Evolutionary conservation across 2,329 filamentous ascomycete species (phyloP), one percentile per base, ranked within the genome.

Genomic region (Trichoderma sp.): DNA sequence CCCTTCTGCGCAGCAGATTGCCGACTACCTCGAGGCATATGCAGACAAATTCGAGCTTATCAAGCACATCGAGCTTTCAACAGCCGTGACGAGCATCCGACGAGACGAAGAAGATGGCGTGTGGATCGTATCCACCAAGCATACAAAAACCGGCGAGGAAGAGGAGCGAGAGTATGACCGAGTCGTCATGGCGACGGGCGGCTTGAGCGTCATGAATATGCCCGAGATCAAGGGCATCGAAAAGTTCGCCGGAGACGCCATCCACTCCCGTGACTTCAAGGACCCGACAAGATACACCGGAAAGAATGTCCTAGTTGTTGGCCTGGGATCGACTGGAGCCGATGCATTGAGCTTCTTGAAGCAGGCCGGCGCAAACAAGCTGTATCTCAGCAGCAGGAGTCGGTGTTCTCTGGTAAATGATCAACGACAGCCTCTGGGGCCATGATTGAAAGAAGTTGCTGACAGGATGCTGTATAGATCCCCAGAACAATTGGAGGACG

Each of bases 261-360:
- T 85, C 2, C 85, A 87, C 73, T 80, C 81, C 0, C 78, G 81
- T 23, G 74, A 78, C 20, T 83, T 81, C 68, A 80, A 81, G 20
- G 76, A 76, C 74, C 72, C 75, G 1, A 70, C 73, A 7, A 74
- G 74, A 32, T 85, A 84, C 73, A 76, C 78, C 15, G 81, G 78
- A 11, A 83, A 85, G 75, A 84, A 78, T n/a, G 81, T 86, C 2
- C 73, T 86, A 6, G 79, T 86, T 0, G 78, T 86, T 6, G 85
- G 84, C n/a, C 75, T 84, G n/a, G 81, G 82, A 17, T 81, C 80
- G 53, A 84, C 81, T 1, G 78, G 76, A 15, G 75, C 75, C 1
- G 78, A 79, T 47, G 74, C 76, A 2, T 78, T 47, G 70, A 77
- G 57, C 66, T 85, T 70, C 73, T 80, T 64, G 74, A 78, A 32